Base-by-base conservation (phyloP, 768 basidiomycete genomes). In the Boletellus emodensis region DNA sequence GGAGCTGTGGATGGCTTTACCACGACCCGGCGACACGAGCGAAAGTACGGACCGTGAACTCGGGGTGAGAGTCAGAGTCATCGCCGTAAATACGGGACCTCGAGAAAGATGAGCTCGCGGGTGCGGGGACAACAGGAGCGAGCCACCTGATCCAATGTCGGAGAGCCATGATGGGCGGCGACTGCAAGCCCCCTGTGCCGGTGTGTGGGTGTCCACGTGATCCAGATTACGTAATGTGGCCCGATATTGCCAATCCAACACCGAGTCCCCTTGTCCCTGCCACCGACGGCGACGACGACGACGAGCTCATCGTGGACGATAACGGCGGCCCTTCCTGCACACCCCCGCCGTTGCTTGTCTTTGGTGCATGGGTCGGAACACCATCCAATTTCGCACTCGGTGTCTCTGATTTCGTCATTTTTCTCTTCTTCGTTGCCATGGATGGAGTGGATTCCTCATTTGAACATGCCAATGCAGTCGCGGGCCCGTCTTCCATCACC, bases 401-500 rank as follows among this genome's bases (percentile, higher is more conserved):
- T 49, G 56, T 48, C 39, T 61, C 56, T 66, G 61, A 67, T 63
- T 62, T 49, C 51, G 33, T 46, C 54, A 51, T 30, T 47, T 51
- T 51, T 49, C 33, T 53, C 46, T 39, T 41, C 48, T 52, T 57
- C 41, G 56, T 59, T 56, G 57, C 55, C 55, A 68, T 68, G 66
- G 66, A 68, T 59, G 60, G 58, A 49, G 51, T 55, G 53, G 54
- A 62, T 58, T 49, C 51, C 22, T 34, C 52, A 17, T 59, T 61
- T 43, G 55, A 72, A 53, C 64, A 72, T 66, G 46, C 65, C 50
- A 82, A 84, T 62, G 81, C 84, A 52, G 70, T 83, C 58, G 83
- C 84, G 47, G 85, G 84, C 35, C 84, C 85, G 28, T 85, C 84
- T 28, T 68, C 66, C 41, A 39, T 62, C 43, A 28, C 58, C 9